Percentiles rank a stretch among this genome's conserved stretches.
These are phyloP conservation scores for Tylopilus plumbeoviolaceoides DNA, from an alignment of 768 basidiomycete species.

Conservation along the genomic window DNA sequence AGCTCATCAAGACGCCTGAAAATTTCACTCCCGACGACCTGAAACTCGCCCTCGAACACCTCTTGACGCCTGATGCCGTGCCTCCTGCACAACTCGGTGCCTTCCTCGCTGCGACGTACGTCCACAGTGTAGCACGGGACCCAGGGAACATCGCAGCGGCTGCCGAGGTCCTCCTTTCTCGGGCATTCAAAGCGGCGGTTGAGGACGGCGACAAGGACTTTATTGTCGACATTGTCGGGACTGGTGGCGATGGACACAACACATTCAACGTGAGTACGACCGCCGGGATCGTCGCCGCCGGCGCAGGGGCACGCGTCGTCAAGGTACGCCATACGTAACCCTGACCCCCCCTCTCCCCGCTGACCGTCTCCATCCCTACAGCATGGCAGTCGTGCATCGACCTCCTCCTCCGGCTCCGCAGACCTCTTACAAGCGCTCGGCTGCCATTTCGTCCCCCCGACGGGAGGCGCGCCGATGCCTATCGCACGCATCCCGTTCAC, in stretches of 20 bases:
- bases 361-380: constrained; percentile 26
- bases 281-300: constrained; percentile 90
- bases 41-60: constrained; percentile 64
- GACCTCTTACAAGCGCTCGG: constrained; percentile 85
- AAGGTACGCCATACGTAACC: constrained; percentile 50
- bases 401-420: constrained; percentile 91
- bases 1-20: constrained; percentile 77
- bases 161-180: constrained; percentile 47
- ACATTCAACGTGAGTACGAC: constrained; percentile 97
- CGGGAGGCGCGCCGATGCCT: constrained; percentile 35
- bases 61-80: constrained; percentile 62
- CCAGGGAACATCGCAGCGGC: constrained; percentile 78
- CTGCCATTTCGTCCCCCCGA: constrained; percentile 67
- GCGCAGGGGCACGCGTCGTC: constrained; percentile 88
- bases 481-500: constrained; percentile 76
- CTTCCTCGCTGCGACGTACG: constrained; percentile 82
- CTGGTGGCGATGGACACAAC: constrained; percentile 87
- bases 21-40: constrained; percentile 79
- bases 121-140: constrained; percentile 71
- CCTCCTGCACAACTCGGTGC: constrained; percentile 80
- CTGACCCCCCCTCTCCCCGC: neutral
- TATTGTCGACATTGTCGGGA: constrained; percentile 45
- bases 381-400: constrained; percentile 91
- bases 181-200: neutral
- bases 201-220: constrained; percentile 56